A percentile compares a stretch with the other conserved stretches of the same genome.
Conservation (phyloP, 2,329 filamentous ascomycete genomes). For the Cladophialophora exuberans region DNA sequence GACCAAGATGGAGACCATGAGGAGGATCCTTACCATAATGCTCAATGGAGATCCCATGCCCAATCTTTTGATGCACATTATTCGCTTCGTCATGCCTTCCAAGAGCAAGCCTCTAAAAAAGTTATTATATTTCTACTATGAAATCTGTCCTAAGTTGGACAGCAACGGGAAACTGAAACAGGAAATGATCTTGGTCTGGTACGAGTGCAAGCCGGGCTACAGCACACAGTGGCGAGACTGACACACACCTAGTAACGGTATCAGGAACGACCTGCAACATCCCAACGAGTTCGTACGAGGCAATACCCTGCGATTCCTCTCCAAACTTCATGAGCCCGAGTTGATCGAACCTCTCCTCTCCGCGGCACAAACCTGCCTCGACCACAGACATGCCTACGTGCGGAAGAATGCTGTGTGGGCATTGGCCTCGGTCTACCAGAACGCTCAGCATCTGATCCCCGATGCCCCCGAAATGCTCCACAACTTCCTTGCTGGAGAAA, state of each 20-base stretch:
- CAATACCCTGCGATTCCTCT: constrained; percentile 96
- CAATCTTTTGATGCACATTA: constrained; percentile 97
- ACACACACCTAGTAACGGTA: constrained; percentile 74
- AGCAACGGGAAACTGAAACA: constrained; percentile 93
- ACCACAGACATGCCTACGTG: constrained; percentile 96
- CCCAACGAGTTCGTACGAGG: constrained; percentile 98
- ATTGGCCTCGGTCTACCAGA: constrained; percentile 86
- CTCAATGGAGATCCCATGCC: constrained; percentile 97
- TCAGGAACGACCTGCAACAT: constrained; percentile 95
- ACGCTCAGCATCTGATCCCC: constrained; percentile 88
- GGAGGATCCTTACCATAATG: constrained; percentile 89
- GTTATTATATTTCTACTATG: constrained; percentile 98
- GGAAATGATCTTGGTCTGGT: constrained; percentile 99
- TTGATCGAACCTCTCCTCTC: constrained; percentile 94
- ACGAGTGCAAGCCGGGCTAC: constrained; percentile 39
- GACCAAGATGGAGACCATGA: constrained; percentile 92
- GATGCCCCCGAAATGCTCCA: constrained; percentile 92
- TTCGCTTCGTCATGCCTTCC: constrained; percentile 98
- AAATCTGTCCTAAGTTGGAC: constrained; percentile 90
- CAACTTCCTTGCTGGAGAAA: constrained; percentile 86
- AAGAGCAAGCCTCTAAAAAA: constrained; percentile 98
- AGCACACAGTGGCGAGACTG: not conserved
- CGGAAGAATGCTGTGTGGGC: constrained; percentile 98
- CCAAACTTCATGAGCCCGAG: constrained; percentile 93
- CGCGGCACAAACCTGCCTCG: constrained; percentile 86